Base-by-base conservation (phyloP, 768 basidiomycete species). In the Hortiboletus campestris region DNA sequence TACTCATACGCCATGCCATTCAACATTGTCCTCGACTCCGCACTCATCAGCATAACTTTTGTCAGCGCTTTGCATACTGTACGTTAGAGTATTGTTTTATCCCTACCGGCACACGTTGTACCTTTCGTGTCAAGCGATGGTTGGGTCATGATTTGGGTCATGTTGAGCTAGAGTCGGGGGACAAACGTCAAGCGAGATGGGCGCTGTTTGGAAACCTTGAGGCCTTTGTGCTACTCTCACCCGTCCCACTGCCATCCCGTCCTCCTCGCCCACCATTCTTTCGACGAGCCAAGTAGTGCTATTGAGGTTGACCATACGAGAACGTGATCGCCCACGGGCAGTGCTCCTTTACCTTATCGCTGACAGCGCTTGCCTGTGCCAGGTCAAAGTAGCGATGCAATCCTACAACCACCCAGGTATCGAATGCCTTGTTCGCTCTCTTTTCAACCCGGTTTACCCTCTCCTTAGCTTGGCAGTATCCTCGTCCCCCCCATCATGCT, bases 21-120 rank as follows among this genome's bases (percentile, higher is more conserved):
- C 67, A 63, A 63, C 65, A 64, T 66, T 64, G 58, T 41, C 51
- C 54, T 59, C 57, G 54, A 63, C 46, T 52, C 45, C 53, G 52
- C 58, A 67, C 59, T 63, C 64, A 68, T 59, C 60, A 60, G 64
- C 69, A 69, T 71, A 50, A 62, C 52, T 50, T 57, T 47, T 52
- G 47, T 50, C 51, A 22, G 49, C 58, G 61, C 49, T 61, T 56
- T 68, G 76, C 76, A 78, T 67, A 67, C 68, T 81, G 78, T 81
- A 82, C 71, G 67, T 63, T 76, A 72, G 68, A 66, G 61, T 78
- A 75, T 74, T 45, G 45, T 58, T 49, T 59, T 68, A 50, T 61
- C 44, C 50, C 46, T 51, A 50, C 38, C 19, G 40, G 51, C 51
- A 42, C 44, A 28, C 52, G 48, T 59, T 59, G 64, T 68, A 52